A percentile compares a stretch with the other conserved stretches of the same genome.
Conservation (phyloP, 495 filamentous ascomycete species). For the Podospora conica region DNA sequence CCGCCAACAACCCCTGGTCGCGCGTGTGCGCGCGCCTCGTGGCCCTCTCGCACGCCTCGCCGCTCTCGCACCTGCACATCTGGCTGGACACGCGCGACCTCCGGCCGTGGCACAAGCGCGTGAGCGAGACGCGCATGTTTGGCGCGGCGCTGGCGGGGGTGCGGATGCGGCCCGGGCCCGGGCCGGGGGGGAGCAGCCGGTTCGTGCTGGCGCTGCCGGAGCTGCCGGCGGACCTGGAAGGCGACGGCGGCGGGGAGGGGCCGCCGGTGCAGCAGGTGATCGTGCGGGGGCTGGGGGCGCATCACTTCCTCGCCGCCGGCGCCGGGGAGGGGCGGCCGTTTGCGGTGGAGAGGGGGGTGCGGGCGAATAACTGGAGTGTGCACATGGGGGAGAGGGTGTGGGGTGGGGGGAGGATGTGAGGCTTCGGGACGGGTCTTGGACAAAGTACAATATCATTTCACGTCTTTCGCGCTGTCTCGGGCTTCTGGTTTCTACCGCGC, state of each 20-base stretch:
- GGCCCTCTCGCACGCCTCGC: conserved; percentile 4
- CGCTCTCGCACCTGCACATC: conserved; percentile 14
- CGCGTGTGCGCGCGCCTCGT: conserved; percentile 15
- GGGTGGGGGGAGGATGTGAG: not conserved
- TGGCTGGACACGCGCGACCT: conserved; percentile 29
- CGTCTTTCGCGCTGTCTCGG: not conserved
- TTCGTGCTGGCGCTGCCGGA: conserved; percentile 22
- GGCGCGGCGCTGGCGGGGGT: conserved; percentile 9
- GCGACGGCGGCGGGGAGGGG: not conserved
- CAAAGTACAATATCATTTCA: not conserved
- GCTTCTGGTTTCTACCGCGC: not conserved
- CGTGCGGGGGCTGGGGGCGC: not conserved
- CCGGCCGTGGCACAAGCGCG: conserved; percentile 23
- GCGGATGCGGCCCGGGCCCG: too few species aligned
- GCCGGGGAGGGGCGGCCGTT: conserved; percentile 17
- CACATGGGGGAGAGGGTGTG: conserved; percentile 3
- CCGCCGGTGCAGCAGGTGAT: not conserved
- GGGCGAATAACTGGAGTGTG: conserved; percentile 24
- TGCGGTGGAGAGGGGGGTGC: conserved; percentile 14
- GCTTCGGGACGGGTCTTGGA: not conserved
- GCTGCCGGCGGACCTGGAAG: conserved; percentile 8
- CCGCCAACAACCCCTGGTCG: conserved; percentile 22
- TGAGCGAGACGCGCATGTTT: conserved; percentile 23
- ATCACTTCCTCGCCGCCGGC: conserved; percentile 2
- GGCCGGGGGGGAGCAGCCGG: not conserved